A percentile compares a stretch with the other conserved stretches of the same genome.
Evolutionary conservation across 106 monocot genomes (phyloP).

Genomic region (Allium fistulosum): DNA sequence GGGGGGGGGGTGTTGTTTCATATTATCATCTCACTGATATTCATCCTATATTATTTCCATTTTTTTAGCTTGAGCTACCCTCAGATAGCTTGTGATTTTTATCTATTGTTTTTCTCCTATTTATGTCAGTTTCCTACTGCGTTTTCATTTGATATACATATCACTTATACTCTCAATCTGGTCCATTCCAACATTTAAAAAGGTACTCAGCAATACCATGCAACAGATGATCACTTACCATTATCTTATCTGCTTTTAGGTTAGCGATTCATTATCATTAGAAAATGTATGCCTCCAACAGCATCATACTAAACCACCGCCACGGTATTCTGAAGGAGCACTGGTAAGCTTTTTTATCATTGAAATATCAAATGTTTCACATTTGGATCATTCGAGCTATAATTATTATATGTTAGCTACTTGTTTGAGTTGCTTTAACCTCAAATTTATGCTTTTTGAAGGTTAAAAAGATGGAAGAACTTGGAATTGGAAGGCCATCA

Average conservation of each 20-base stretch:
- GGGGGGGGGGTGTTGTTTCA: too few relatives aligned
- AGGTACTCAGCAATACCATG: too few relatives aligned
- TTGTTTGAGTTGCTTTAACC: too few relatives aligned
- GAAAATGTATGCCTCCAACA: constrained; percentile 45
- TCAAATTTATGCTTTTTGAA: constrained; percentile 7
- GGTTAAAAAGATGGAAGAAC: constrained; percentile 97
- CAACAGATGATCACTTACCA: not conserved
- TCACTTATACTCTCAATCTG: not conserved
- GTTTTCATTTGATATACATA: not conserved
- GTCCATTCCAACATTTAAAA: too few relatives aligned
- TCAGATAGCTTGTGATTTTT: not conserved
- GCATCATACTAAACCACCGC: constrained; percentile 77
- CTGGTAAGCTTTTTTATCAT: constrained; percentile 40
- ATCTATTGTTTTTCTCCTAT: not conserved
- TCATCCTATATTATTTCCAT: too few relatives aligned
- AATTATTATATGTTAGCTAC: too few relatives aligned
- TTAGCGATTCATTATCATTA: constrained; percentile 46
- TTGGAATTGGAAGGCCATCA: constrained; percentile 98
- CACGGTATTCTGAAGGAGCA: constrained; percentile 79
- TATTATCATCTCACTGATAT: too few relatives aligned
- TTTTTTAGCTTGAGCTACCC: too few relatives aligned
- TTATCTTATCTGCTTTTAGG: constrained; percentile 25
- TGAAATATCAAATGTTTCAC: too few relatives aligned
- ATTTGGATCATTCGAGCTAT: too few relatives aligned
- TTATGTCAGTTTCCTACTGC: not conserved